phyloP scores from a whole-genome alignment of 352 stramenopile genomes.

The Phytophthora boehmeriae region DNA sequence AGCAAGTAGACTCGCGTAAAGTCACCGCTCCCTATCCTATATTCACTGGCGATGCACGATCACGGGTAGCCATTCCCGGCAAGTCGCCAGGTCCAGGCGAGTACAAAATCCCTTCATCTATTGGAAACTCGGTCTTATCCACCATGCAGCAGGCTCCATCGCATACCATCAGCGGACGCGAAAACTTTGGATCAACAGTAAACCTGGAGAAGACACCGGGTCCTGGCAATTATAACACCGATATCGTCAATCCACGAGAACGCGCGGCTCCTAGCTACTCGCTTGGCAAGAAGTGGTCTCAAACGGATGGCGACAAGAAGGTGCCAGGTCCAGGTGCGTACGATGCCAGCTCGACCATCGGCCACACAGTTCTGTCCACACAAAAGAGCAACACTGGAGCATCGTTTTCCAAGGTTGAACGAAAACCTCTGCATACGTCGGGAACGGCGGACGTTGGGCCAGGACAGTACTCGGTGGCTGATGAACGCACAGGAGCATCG shows the following conservation, averaged over 20 bases:
- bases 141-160: conserved; percentile 36
- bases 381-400: conserved; percentile 65
- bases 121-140: conserved; percentile 26
- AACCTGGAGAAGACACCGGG: conserved; percentile 64
- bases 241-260: conserved; percentile 75
- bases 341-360: conserved; percentile 61
- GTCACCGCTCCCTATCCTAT: conserved; percentile 64
- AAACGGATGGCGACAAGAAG: conserved; percentile 48
- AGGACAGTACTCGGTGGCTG: no score
- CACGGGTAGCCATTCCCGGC: conserved; percentile 48
- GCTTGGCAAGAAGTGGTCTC: conserved; percentile 77
- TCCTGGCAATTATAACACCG: conserved; percentile 66
- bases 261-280: conserved; percentile 68
- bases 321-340: conserved; percentile 67
- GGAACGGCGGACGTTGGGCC: conserved; percentile 65
- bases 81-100: conserved; percentile 69
- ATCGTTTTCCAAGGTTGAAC: conserved; percentile 72
- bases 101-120: conserved; percentile 76
- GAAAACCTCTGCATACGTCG: conserved; percentile 57
- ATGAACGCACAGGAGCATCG: no score
- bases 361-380: conserved; percentile 72
- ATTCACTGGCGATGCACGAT: conserved; percentile 68
- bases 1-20: conserved; percentile 80
- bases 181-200: conserved; percentile 79
- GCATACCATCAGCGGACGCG: conserved; percentile 73